Base-by-base conservation (phyloP, 2,329 filamentous ascomycete species). In the Dactylonectria estremocensis region DNA sequence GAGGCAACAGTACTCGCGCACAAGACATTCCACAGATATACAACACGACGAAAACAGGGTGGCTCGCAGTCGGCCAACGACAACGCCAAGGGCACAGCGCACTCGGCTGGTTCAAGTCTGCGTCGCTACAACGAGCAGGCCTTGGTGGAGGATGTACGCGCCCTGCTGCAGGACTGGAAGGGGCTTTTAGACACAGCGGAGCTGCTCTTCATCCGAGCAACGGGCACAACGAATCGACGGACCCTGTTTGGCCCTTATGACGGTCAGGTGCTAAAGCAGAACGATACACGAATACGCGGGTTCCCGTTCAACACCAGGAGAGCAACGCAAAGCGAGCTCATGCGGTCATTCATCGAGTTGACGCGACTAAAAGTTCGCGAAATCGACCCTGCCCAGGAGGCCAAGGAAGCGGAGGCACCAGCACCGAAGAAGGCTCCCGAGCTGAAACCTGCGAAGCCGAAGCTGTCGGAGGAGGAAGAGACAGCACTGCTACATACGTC, bases 21-120 rank as follows among this genome's bases (percentile, higher is more conserved):
- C 82, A 99, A 99, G 84, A 98, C 95, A 0, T 99, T 98, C 80
- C 97, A 99, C 80, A 89, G 96, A 64, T 99, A 99, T 78, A 99
- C 97, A 0, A 99, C 96, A 6, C 88, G 96, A 71, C 89, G 96
- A 72, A 99, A 99, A 80, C 96, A 99, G 80, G 96, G 96, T 85
- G 96, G 97, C 48, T 92, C 95, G 11, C 96, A 99, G 80, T 97
- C 95, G 3, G 92, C 95, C 31, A 98, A 95, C 79, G 96, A 99
- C 80, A 93, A 94, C 68, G 90, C 95, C n/a, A 97, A 97, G 78
- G 95, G 96, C 14, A 91, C 92, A 53, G 96, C 96, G 0, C 95
- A 98, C 81, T 98, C 96, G 4, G 97, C 95, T 8, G 96, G 97
- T 79, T 93, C 96, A 1, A 93, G 91, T 50, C 84, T 99, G 64